Base-by-base conservation (phyloP, 192 early-diverging fungal species). In the Rhizophagus prolifer region DNA sequence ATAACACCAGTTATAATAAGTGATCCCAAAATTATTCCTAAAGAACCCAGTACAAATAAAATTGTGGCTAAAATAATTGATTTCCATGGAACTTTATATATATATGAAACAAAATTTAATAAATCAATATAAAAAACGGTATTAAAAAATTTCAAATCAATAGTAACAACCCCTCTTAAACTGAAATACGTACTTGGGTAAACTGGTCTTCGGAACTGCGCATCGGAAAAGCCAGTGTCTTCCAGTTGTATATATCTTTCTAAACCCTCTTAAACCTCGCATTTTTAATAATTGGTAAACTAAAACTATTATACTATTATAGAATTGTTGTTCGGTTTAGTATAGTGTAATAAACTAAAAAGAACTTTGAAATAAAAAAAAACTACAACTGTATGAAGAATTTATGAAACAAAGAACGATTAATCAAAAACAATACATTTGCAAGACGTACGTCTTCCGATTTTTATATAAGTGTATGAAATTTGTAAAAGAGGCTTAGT, bases 41-140 rank as follows among this genome's bases (percentile, higher is more conserved):
- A 74, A 63, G 79, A 70, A 21, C 88, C 88, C 14, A 86, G 16
- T 5, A 84, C n/a, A 28, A 89, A 80, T 1, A 89, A 81, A 9
- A 80, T 54, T 16, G 79, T 62, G 12, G 86, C 86, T 6, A 89
- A 68, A 14, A 77, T 60, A 64, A 89, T 89, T 4, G 86, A 85
- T 36, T 83, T 89, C 86, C 86, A 89, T 60, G 88, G 88, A 72
- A 88, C 86, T n/a, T n/a, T 34, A 34, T 88, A 54, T 21, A 72
- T 23, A 28, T 61, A 58, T 78, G 74, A 46, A 82, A 79, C 50
- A 41, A 26, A 28, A 30, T 30, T 44, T 38, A 23, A 44, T 34
- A 2, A 38, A 69, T 36, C 12, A n/a, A 4, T 38, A 70, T 44
- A 34, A 70, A 70, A 46, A 0, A 1, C 44, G 4, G 10, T 44